A percentile compares a stretch with the other conserved stretches of the same genome.
Evolutionary conservation across 2,329 filamentous ascomycete species (phyloP).

Genomic region (Stagonosporopsis vannaccii): DNA sequence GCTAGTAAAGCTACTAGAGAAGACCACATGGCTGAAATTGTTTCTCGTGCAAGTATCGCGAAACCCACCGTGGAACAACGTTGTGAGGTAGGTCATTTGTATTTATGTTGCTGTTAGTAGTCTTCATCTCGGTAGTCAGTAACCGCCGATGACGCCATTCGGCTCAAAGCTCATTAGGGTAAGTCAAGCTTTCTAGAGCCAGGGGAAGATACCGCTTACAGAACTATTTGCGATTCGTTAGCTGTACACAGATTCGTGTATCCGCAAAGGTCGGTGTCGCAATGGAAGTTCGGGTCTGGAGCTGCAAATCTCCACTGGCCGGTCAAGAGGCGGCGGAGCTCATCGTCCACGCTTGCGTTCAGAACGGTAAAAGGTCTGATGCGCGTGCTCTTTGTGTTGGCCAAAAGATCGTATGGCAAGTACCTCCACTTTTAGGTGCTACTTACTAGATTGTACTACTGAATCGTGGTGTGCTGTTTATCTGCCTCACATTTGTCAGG

Average conservation of each 20-base stretch:
- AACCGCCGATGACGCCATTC: conserved; percentile 19
- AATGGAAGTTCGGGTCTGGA: not conserved
- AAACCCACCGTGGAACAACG: not conserved
- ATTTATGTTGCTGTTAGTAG: conserved; percentile 3
- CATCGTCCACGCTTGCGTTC: not conserved
- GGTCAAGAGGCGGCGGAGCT: not conserved
- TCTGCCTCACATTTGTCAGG: not conserved
- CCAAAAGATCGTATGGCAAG: not conserved
- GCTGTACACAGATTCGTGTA: conserved; percentile 1
- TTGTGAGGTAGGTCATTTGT: not conserved
- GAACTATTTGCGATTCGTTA: conserved; percentile 3
- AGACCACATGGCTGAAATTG: conserved; percentile 8
- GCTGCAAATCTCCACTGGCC: not conserved
- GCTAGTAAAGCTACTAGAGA: conserved; percentile 1
- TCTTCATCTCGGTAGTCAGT: conserved; percentile 13
- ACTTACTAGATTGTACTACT: not conserved
- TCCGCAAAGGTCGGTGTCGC: conserved; percentile 2
- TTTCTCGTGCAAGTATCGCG: not conserved
- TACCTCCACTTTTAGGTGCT: not conserved
- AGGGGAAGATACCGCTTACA: conserved; percentile 10
- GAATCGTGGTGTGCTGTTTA: not conserved
- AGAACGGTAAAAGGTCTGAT: not conserved
- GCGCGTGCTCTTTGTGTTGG: not conserved
- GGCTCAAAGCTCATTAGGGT: conserved; percentile 14
- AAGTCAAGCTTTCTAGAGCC: not conserved